Evolutionary conservation across 257 asterid species (phyloP), one percentile per base, ranked within the genome.

Genomic region (Nyctanthes arbortristis): DNA sequence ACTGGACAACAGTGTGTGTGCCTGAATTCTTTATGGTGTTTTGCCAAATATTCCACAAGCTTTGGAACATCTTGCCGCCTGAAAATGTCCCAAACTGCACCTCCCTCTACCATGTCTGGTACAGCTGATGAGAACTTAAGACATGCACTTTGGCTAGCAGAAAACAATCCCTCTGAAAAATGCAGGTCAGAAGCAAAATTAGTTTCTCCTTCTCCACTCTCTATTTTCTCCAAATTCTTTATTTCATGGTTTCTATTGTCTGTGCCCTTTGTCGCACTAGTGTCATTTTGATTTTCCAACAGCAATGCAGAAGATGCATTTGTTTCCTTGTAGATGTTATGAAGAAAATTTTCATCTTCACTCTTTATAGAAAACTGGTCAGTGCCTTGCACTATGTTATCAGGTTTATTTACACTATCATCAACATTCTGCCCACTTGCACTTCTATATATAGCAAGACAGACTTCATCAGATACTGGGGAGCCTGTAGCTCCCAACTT

Each of bases 71-170:
- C 98, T 69, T 86, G 70, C 58, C 85, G 80, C 14, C 97, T 81
- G 68, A 92, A 89, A 43, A 92, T 90, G 67, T 90, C 97, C 97
- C 97, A 92, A 27, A 86, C 77, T 58, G 96, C 97, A 72, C 88
- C 96, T 40, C 93, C 95, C 35, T 80, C 79, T 11, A 35, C 65
- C 67, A 16, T 72, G 25, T 74, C 79, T 1, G 60, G 57, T 12
- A 40, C 73, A 29, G 62, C 47, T 56, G 70, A 69, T 60, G 58
- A 28, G 3, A 52, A 54, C 22, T 43, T 32, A 49, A 59, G 31
- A 68, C 55, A 35, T 25, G 69, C 20, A 60, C 52, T 43, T 56
- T 40, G 52, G 62, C 34, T 55, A 32, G 32, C 40, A 70, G 70
- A 66, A 7, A 43, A 34, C 60, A 62, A n/a, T 52, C 66, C 34